phyloP scores from a whole-genome alignment of 192 early-diverging fungal genomes.

The Polychytrium aggregatum region DNA sequence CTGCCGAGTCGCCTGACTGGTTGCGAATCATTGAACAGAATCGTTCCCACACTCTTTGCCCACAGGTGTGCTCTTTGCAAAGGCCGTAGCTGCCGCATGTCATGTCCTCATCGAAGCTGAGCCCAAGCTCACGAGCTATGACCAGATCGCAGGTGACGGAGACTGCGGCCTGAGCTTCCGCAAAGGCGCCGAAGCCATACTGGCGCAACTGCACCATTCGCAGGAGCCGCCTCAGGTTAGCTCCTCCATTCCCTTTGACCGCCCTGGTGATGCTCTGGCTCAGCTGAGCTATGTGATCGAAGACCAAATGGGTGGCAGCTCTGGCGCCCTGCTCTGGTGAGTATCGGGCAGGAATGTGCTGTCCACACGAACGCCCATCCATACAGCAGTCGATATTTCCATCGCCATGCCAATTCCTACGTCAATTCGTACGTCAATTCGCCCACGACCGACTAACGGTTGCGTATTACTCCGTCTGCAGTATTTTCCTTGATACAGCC shows the following conservation, averaged over 20 bases:
- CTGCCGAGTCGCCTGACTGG: too few species aligned
- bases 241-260: constrained; percentile 27
- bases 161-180: constrained; percentile 69
- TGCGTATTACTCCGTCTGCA: too few species aligned
- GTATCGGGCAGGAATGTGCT: constrained; percentile 57
- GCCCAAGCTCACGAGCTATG: constrained; percentile 56
- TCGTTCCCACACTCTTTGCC: too few species aligned
- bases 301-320: constrained; percentile 65
- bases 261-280: constrained; percentile 41
- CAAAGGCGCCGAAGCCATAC: constrained; percentile 39
- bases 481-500: too few species aligned
- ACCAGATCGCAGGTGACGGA: constrained; percentile 70
- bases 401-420: too few species aligned
- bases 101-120: constrained; percentile 38
- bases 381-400: too few species aligned
- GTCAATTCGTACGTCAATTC: too few species aligned
- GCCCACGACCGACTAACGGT: too few species aligned
- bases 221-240: background rate
- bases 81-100: too few species aligned
- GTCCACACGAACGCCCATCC: too few species aligned
- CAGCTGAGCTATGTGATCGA: constrained; percentile 58
- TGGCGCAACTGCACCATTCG: background rate
- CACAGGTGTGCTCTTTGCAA: too few species aligned
- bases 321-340: constrained; percentile 66
- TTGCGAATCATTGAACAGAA: too few species aligned